Base-by-base conservation (phyloP, 352 stramenopile genomes). In the Sclerospora graminicola region DNA sequence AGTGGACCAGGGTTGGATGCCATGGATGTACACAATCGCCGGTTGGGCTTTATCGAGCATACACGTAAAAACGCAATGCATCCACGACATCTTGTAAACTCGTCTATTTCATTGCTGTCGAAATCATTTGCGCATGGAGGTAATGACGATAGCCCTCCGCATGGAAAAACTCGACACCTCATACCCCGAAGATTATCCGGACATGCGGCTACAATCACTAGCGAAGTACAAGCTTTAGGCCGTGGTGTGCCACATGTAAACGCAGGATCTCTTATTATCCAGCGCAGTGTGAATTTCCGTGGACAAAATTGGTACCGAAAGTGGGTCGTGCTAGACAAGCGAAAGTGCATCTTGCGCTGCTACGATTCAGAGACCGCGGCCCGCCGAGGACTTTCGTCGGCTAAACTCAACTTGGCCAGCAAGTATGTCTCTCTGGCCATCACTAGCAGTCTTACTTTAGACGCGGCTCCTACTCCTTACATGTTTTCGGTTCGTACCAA, bases 231-330 rank as follows among this genome's bases (percentile, higher is more conserved):
- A 15, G 15, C 18, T 1, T 21, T 30, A 1, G 23, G 33, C 4
- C 18, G 16, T 7, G 38, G 39, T 11, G 37, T 49, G 13, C 32
- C 48, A 24, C 31, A 59, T 23, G 55, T 66, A 28, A 82, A 88
- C 39, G 45, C 62, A 1, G 76, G 73, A 0, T 60, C 55, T 5
- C 43, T 89, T 5, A 89, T 89, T 36, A 65, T 89, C 21, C 68
- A 89, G 47, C 70, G 76, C 31, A 77, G 63, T 45, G 57, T 84
- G 28, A 84, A 84, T 43, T 84, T 84, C 21, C 72, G 70, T 7
- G 72, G 74, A 15, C 61, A 66, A 4, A 69, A 83, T 36, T 89
- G 76, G 76, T 89, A 89, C 30, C 68, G 73, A 31, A 89, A 89
- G 51, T 89, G 76, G 76, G 84, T 89, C 47, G 70, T 84, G 1